phyloP scores from a whole-genome alignment of 352 stramenopile species.

The Pythium phragmiticola region DNA sequence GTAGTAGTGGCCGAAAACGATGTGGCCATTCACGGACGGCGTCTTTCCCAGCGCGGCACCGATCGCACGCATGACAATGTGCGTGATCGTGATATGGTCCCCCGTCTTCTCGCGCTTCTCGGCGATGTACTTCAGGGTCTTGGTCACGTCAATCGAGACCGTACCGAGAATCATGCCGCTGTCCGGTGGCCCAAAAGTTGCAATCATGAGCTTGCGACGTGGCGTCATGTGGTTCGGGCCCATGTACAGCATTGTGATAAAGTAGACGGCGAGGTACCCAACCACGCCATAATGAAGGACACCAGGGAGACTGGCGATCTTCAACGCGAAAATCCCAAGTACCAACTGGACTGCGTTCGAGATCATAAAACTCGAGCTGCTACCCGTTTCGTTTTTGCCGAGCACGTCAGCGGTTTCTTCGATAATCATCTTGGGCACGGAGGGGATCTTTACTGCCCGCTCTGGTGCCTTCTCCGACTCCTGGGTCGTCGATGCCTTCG shows the following conservation, averaged over 20 bases:
- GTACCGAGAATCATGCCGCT: conserved; percentile 71
- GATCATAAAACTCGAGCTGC: conserved; percentile 38
- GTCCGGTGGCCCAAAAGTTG: conserved; percentile 51
- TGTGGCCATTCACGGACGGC: conserved; percentile 68
- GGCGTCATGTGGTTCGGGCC: conserved; percentile 56
- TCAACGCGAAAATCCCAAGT: conserved; percentile 46
- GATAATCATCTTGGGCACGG: neutral
- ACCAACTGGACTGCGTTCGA: conserved; percentile 55
- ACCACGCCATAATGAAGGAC: conserved; percentile 46
- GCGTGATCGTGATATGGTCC: conserved; percentile 64
- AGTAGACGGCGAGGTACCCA: conserved; percentile 48
- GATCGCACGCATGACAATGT: conserved; percentile 62
- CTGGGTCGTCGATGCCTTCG: neutral
- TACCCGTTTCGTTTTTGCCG: conserved; percentile 17
- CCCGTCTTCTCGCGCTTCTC: conserved; percentile 45
- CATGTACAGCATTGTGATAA: conserved; percentile 52
- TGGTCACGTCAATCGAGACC: conserved; percentile 65
- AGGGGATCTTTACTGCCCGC: conserved; percentile 2
- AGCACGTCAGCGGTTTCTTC: conserved; percentile 17
- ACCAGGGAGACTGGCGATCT: conserved; percentile 40
- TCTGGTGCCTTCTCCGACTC: neutral
- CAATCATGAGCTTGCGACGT: conserved; percentile 70
- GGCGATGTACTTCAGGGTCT: conserved; percentile 58
- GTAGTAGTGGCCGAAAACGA: conserved; percentile 74
- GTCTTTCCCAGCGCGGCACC: conserved; percentile 47